Evolutionary conservation across 2,329 filamentous ascomycete genomes (phyloP).

Genomic region (Fusarium duplospermum): DNA sequence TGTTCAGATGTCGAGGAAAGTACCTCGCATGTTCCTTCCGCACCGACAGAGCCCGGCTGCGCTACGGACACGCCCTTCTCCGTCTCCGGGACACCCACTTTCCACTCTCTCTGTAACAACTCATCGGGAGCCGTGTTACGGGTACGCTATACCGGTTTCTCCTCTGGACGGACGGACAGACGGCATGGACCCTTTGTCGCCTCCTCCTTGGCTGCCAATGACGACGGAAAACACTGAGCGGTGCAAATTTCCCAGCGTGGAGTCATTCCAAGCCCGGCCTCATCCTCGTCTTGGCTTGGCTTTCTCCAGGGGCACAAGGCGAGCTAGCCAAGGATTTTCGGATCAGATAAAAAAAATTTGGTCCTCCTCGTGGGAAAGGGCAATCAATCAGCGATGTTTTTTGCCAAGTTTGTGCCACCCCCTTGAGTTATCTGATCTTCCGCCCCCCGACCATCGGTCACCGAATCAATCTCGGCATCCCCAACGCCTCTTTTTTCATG

Average conservation of each 20-base stretch:
- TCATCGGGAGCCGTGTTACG: background rate
- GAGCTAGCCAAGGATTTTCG: constrained; percentile 37
- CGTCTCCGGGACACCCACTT: background rate
- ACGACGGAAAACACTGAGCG: background rate
- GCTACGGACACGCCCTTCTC: background rate
- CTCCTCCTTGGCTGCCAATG: background rate
- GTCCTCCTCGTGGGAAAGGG: background rate
- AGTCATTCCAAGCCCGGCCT: background rate
- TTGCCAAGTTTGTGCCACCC: background rate
- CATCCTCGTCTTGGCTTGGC: background rate
- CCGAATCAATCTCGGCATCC: constrained; percentile 5
- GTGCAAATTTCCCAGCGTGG: constrained; percentile 3
- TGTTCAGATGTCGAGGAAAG: background rate
- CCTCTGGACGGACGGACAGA: background rate
- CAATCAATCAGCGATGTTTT: background rate
- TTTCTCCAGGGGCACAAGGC: background rate
- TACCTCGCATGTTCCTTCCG: constrained; percentile 3
- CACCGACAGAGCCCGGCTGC: background rate
- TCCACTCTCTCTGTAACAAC: background rate
- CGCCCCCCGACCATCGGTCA: background rate
- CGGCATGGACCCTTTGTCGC: background rate
- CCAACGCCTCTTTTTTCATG: background rate
- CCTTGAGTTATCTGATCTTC: constrained; percentile 33
- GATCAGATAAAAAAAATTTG: constrained; percentile 54
- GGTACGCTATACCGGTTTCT: background rate